Evolutionary conservation across 2,329 filamentous ascomycete genomes (phyloP).

Genomic region (Phaeomoniella chlamydospora): DNA sequence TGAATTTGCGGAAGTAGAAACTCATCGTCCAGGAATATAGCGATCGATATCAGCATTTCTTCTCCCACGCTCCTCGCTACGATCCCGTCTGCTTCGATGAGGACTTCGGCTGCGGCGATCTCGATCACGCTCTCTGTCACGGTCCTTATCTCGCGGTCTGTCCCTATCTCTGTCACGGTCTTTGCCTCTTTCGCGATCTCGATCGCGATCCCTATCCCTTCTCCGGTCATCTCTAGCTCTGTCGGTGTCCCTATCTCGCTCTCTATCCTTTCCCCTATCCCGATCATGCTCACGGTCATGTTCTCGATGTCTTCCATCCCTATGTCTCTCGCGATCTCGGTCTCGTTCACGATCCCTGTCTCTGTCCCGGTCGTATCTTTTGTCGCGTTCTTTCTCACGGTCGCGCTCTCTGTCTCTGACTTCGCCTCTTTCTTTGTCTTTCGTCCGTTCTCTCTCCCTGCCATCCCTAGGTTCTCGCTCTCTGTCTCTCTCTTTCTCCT

Average conservation of each 20-base stretch:
- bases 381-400: constrained; percentile 5
- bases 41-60: constrained; percentile 8
- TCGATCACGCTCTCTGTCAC: constrained; percentile 5
- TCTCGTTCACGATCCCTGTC: constrained; percentile 6
- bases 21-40: constrained; percentile 9
- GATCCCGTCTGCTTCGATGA: constrained; percentile 6
- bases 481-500: constrained; percentile 10
- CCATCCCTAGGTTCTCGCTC: constrained; percentile 6
- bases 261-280: constrained; percentile 7
- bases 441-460: constrained; percentile 5
- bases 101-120: no score
- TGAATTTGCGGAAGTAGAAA: no score
- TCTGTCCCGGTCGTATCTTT: constrained; percentile 3
- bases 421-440: constrained; percentile 6
- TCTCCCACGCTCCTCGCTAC: constrained; percentile 5
- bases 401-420: constrained; percentile 7
- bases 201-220: constrained; percentile 6
- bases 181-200: constrained; percentile 9
- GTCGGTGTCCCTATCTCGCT: constrained; percentile 11
- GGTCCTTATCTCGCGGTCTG: constrained; percentile 4
- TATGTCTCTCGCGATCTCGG: constrained; percentile 5
- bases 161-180: constrained; percentile 11
- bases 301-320: constrained; percentile 14
- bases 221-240: constrained; percentile 11
- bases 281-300: constrained; percentile 6